Percentiles rank a stretch among this genome's conserved stretches.
Conservation (phyloP, 768 basidiomycete species). For the Boletus subcaerulescens region DNA sequence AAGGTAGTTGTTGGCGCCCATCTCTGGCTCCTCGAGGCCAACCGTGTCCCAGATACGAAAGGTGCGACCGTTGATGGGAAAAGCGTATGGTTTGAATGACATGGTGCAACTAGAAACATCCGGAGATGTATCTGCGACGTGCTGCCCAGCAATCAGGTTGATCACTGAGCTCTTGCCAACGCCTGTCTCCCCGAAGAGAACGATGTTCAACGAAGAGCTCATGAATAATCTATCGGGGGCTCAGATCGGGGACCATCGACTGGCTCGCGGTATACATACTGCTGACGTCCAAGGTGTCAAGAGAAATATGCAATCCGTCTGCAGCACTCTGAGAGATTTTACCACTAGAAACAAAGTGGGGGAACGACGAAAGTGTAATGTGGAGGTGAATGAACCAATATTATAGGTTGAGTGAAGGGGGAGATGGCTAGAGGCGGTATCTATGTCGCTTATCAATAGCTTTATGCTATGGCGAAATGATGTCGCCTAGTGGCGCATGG, state of each 20-base stretch:
- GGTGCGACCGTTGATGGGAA: conserved; percentile 14
- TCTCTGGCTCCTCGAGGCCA: conserved; percentile 33
- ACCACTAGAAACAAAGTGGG: neutral
- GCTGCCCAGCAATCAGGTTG: conserved; percentile 29
- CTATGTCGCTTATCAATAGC: no score
- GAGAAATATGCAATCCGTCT: neutral
- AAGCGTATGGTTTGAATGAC: conserved; percentile 26
- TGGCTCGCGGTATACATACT: conserved; percentile 7
- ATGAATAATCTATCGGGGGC: conserved; percentile 12
- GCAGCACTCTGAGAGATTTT: neutral
- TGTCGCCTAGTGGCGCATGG: no score
- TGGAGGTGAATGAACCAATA: neutral
- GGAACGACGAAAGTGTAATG: neutral
- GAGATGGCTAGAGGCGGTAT: conserved; percentile 1
- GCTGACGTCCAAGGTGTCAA: neutral
- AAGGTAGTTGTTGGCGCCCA: conserved; percentile 25
- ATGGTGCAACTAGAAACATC: conserved; percentile 39
- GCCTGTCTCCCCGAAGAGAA: conserved; percentile 46
- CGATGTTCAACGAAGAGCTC: conserved; percentile 32
- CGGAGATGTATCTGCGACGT: conserved; percentile 24
- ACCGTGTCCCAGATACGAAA: conserved; percentile 35
- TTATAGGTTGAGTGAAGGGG: neutral
- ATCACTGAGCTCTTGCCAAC: conserved; percentile 35
- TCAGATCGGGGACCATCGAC: conserved; percentile 19
- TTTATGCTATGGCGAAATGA: neutral